phyloP scores from a whole-genome alignment of 176 grass and related monocot species.

The Raddia distichophylla region DNA sequence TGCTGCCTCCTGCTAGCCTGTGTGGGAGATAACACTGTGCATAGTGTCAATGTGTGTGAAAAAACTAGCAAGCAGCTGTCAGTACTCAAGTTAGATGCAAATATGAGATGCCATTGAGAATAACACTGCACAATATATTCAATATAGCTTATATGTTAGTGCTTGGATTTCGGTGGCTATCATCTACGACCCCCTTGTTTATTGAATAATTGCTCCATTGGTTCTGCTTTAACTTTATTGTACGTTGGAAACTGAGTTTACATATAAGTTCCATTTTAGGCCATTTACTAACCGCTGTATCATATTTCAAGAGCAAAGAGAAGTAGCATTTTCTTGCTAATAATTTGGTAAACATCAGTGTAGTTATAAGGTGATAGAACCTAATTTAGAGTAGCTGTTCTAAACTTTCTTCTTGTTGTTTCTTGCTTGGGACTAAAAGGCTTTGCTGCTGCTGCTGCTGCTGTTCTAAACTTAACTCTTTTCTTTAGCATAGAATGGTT shows the following conservation, averaged over 20 bases:
- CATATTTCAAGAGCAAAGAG: conserved; percentile 15
- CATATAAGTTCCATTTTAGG: conserved; percentile 33
- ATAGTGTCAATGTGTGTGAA: not conserved
- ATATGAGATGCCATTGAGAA: conserved; percentile 9
- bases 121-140: conserved; percentile 25
- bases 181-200: conserved; percentile 2
- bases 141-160: not conserved
- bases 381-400: conserved; percentile 16
- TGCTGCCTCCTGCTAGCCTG: conserved; percentile 11
- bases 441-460: no score
- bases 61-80: not conserved
- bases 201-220: conserved; percentile 15
- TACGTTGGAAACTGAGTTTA: conserved; percentile 17
- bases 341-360: conserved; percentile 9
- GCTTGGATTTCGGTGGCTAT: not conserved
- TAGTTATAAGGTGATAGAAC: not conserved
- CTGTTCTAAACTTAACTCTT: not conserved
- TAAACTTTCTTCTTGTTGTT: not conserved
- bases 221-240: conserved; percentile 29
- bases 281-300: conserved; percentile 19
- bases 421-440: no score
- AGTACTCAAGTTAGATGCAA: conserved; percentile 21
- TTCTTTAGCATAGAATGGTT: conserved; percentile 16
- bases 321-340: not conserved
- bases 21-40: not conserved